These are phyloP conservation scores for Fusarium tjaetaba DNA, from an alignment of 2,329 filamentous ascomycete genomes.

Conservation along the genomic window DNA sequence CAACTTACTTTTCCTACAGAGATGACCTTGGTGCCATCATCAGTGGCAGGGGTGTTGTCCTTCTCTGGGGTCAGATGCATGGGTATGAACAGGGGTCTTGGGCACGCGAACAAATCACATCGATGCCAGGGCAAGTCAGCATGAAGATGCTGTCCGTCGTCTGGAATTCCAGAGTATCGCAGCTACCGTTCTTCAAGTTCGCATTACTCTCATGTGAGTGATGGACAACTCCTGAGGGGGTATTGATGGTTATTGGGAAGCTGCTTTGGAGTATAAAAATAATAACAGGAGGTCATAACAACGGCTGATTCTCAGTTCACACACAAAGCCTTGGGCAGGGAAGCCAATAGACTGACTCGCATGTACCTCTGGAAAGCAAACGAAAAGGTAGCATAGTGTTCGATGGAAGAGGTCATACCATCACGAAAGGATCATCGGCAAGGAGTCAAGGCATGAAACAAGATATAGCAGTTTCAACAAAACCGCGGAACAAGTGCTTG, in stretches of 20 bases:
- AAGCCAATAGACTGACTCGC: not conserved
- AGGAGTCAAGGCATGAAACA: too few species aligned
- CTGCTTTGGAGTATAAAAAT: too few species aligned
- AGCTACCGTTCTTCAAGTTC: not conserved
- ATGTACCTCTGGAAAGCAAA: not conserved
- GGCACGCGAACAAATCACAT: not conserved
- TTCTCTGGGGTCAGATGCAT: not conserved
- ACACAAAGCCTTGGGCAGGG: not conserved
- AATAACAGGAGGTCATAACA: not conserved
- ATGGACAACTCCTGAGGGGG: fast-evolving
- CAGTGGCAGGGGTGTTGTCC: not conserved
- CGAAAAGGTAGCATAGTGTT: not conserved
- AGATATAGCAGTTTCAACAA: not conserved
- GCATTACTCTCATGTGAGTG: not conserved
- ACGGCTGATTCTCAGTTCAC: not conserved
- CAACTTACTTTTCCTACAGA: not conserved
- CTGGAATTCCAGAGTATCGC: too few species aligned
- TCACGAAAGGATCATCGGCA: not conserved
- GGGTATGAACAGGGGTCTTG: not conserved
- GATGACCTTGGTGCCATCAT: not conserved
- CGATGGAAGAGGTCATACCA: not conserved
- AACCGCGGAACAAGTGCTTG: fast-evolving
- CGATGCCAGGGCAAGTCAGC: not conserved
- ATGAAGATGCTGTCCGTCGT: not conserved
- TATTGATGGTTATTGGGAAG: not conserved